These are phyloP conservation scores for Pneumocystis wakefieldiae DNA, from an alignment of 1,139 yeast species.

Conservation along the genomic window DNA sequence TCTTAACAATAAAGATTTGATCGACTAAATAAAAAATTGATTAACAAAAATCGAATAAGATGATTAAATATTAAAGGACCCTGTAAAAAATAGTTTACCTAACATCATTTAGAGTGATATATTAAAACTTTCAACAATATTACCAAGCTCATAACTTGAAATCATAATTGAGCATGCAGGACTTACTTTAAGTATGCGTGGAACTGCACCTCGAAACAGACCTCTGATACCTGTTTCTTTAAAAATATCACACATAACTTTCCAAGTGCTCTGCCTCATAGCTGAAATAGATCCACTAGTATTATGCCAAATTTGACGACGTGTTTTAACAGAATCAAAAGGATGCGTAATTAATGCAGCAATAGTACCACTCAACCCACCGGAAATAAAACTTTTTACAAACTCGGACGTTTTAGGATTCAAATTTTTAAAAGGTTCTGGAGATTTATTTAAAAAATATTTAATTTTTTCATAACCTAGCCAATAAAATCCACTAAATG, in stretches of 20 bases:
- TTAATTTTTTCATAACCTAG: constrained; percentile 45
- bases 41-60: neutral
- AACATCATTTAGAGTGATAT: neutral
- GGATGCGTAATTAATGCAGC: constrained; percentile 88
- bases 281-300: constrained; percentile 2
- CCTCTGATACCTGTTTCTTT: constrained; percentile 63
- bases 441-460: constrained; percentile 3
- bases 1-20: neutral
- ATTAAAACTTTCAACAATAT: constrained; percentile 19
- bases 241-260: constrained; percentile 45
- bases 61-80: neutral
- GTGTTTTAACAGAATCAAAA: constrained; percentile 91
- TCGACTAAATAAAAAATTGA: neutral
- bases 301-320: constrained; percentile 52
- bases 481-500: constrained; percentile 94
- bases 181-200: constrained; percentile 78
- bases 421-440: constrained; percentile 17
- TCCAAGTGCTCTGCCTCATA: constrained; percentile 37
- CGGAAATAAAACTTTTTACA: constrained; percentile 61
- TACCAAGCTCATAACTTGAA: constrained; percentile 82
- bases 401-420: constrained; percentile 41
- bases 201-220: constrained; percentile 68
- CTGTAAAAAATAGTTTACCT: neutral
- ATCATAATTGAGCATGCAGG: constrained; percentile 99
- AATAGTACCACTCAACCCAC: constrained; percentile 67